These are phyloP conservation scores for Metrosideros polymorpha DNA, from an alignment of 441 rosid species.

Conservation along the genomic window DNA sequence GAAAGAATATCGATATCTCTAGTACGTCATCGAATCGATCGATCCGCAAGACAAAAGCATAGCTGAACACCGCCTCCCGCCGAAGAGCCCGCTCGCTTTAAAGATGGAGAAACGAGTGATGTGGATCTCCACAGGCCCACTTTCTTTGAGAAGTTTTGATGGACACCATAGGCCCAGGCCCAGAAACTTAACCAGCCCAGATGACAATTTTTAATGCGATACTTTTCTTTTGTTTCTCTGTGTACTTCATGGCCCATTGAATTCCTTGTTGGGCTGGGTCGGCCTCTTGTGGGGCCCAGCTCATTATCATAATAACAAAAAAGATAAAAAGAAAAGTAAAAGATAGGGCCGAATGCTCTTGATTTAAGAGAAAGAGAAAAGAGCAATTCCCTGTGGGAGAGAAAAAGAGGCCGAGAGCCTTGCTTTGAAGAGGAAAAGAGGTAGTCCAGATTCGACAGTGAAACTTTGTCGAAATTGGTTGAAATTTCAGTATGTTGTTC, in stretches of 20 bases:
- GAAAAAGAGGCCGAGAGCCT: not conserved
- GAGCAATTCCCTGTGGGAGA: not conserved
- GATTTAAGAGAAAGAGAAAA: not conserved
- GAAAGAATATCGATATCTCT: not conserved
- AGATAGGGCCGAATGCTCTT: not conserved
- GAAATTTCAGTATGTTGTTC: no score
- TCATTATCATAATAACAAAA: not conserved
- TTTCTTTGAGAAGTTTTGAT: not conserved
- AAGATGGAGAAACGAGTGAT: not conserved
- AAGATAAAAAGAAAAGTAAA: not conserved
- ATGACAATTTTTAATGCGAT: not conserved
- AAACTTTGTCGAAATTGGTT: no score
- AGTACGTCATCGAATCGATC: not conserved
- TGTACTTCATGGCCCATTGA: not conserved
- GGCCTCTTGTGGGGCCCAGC: not conserved
- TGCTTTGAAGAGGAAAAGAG: not conserved
- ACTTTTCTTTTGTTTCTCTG: not conserved
- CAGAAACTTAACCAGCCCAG: not conserved
- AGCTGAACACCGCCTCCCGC: not conserved
- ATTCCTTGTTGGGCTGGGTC: not conserved
- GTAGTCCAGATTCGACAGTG: not conserved
- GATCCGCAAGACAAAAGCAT: not conserved
- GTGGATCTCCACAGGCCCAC: not conserved
- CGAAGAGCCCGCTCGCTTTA: not conserved
- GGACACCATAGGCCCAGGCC: not conserved